These are phyloP conservation scores for Euphorbia peplus DNA, from an alignment of 345 rosid genomes.

Conservation along the genomic window DNA sequence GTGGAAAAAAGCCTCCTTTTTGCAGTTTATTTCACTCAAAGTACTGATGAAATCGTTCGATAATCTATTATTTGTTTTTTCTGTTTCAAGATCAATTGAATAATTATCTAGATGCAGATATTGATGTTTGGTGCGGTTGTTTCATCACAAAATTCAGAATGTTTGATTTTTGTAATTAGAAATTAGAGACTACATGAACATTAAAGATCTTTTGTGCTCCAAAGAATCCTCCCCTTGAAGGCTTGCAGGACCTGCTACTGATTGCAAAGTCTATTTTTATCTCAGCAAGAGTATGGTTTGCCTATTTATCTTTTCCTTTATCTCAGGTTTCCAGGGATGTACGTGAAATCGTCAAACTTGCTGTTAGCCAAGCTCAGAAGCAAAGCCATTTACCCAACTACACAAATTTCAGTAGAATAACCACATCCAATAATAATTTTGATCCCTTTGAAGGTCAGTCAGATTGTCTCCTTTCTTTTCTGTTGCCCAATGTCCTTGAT, in stretches of 20 bases:
- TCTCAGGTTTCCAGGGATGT: slow-evolving; percentile 72
- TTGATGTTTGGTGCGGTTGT: not conserved
- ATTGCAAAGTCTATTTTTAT: not conserved
- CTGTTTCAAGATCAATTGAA: not conserved
- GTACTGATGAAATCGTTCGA: not conserved
- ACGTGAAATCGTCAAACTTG: slow-evolving; percentile 83
- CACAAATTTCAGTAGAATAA: slow-evolving; percentile 72
- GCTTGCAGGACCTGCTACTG: not conserved
- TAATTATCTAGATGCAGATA: not conserved
- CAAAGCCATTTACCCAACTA: slow-evolving; percentile 59
- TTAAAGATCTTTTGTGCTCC: not conserved
- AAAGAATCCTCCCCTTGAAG: not conserved
- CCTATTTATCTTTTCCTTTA: slow-evolving; percentile 9
- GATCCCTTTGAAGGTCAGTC: slow-evolving; percentile 85
- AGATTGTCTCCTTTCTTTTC: not conserved
- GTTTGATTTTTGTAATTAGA: not conserved
- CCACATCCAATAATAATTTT: slow-evolving; percentile 51
- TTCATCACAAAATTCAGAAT: not conserved
- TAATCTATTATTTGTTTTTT: not conserved
- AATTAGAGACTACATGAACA: not conserved
- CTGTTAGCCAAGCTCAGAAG: slow-evolving; percentile 70
- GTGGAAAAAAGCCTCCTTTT: not conserved
- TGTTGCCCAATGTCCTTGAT: not conserved
- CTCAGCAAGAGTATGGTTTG: slow-evolving; percentile 7
- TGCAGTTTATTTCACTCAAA: not conserved